Evolutionary conservation across 257 asterid genomes (phyloP).

Genomic region (Lycium ferocissimum): DNA sequence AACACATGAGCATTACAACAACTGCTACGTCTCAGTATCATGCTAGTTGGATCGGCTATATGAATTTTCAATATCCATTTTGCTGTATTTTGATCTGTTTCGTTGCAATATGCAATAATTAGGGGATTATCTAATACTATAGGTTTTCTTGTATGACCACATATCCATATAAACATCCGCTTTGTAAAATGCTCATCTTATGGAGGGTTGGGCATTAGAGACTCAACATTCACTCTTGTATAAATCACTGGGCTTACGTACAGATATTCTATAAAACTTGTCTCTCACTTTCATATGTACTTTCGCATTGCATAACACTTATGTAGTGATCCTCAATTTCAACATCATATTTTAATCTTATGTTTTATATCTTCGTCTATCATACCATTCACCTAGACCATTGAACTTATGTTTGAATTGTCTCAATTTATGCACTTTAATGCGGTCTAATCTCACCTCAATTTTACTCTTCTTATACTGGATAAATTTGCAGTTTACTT

Average conservation of each 20-base stretch:
- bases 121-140: neutral
- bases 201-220: neutral
- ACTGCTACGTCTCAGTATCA: neutral
- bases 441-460: neutral
- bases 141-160: neutral
- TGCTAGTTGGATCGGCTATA: neutral
- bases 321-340: neutral
- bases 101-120: neutral
- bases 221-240: neutral
- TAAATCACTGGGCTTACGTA: neutral
- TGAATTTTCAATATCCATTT: neutral
- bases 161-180: neutral
- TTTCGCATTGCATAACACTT: neutral
- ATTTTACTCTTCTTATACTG: neutral
- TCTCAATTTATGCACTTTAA: neutral
- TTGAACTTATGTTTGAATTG: conserved; percentile 14
- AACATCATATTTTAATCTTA: neutral
- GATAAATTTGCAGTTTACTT: neutral
- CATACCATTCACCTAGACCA: neutral
- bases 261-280: neutral
- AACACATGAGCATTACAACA: neutral
- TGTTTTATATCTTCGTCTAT: neutral
- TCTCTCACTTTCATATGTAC: neutral
- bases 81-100: neutral
- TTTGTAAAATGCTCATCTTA: neutral